Base-by-base conservation (phyloP, 331 rosid genomes). In the Saraca asoca region DNA sequence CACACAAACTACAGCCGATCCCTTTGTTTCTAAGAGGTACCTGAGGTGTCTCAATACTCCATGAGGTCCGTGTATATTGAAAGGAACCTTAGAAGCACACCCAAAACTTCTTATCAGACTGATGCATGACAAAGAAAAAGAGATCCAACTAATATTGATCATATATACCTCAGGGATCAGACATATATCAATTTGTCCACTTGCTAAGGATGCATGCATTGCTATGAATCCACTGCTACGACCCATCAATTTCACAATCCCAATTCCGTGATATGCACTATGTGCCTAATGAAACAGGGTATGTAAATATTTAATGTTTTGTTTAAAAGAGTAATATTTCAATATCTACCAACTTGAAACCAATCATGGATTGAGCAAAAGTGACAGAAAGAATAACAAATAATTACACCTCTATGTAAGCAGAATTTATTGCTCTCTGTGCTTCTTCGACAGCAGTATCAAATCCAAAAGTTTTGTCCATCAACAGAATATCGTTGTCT, bases 381-480 rank as follows among this genome's bases (percentile, higher is more conserved):
- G 57, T 57, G 55, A 63, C 44, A 14, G 12, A 12, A 24, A 24
- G 49, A 72, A 58, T 52, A 19, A 56, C 41, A 41, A 7, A 24
- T 41, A 75, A 51, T 12, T 20, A 58, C 83, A 86, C 99, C 97
- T 94, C 99, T 35, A 94, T 90, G 68, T 90, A 90, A 45, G 99
- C 96, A 55, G 99, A 94, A 82, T 90, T 86, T 78, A 94, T 94
- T 64, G 99, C 99, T 64, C 97, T 81, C 57, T 94, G 99, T 66
- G 96, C 96, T 83, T 90, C 99, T 85, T 90, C 99, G 74, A 94
- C 99, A 37, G 99, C 99, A 70, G 99, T 90, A 83, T 94, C 99
- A 37, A 94, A 94, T 58, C 99, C 99, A 75, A 94, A 94, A 42
- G 97, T 94, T 78, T 94, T 94, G 69, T 94, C 99, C 96, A 94